A percentile compares a stretch with the other conserved stretches of the same genome.
Conservation (phyloP, 2,329 filamentous ascomycete genomes). For the Xylaria sp. region DNA sequence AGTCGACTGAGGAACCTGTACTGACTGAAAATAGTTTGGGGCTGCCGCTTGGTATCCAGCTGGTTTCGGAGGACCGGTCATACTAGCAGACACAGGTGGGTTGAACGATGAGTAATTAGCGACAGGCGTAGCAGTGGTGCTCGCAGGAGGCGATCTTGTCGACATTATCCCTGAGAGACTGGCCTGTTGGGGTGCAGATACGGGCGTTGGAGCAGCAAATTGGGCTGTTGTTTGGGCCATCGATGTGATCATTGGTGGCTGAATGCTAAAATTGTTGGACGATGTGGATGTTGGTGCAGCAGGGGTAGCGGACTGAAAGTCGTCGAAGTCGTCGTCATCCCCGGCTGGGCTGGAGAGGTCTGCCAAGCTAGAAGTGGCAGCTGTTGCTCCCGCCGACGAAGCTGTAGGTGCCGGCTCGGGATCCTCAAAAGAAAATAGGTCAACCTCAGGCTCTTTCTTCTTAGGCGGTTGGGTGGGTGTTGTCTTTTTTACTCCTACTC, state of each 20-base stretch:
- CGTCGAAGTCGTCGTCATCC: conserved; percentile 95
- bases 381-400: conserved; percentile 55
- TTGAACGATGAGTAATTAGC: conserved; percentile 74
- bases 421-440: conserved; percentile 94
- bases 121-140: conserved; percentile 64
- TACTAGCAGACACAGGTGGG: conserved; percentile 56
- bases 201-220: conserved; percentile 84
- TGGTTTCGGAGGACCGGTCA: conserved; percentile 62
- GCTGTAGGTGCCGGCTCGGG: conserved; percentile 62
- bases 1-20: conserved; percentile 59
- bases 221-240: conserved; percentile 70
- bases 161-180: conserved; percentile 86
- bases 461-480: conserved; percentile 70
- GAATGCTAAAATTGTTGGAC: conserved; percentile 56
- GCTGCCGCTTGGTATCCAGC: conserved; percentile 78
- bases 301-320: conserved; percentile 90
- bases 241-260: conserved; percentile 61
- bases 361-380: conserved; percentile 60
- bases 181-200: conserved; percentile 83
- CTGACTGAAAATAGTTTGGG: conserved; percentile 96
- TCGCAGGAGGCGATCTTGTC: conserved; percentile 80
- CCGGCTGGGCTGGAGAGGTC: conserved; percentile 58
- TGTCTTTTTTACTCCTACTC: conserved; percentile 65
- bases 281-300: conserved; percentile 59
- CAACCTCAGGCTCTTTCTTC: conserved; percentile 87